Evolutionary conservation across 2,329 filamentous ascomycete species (phyloP), one percentile per base, ranked within the genome.

Genomic region (Didymella sp.): DNA sequence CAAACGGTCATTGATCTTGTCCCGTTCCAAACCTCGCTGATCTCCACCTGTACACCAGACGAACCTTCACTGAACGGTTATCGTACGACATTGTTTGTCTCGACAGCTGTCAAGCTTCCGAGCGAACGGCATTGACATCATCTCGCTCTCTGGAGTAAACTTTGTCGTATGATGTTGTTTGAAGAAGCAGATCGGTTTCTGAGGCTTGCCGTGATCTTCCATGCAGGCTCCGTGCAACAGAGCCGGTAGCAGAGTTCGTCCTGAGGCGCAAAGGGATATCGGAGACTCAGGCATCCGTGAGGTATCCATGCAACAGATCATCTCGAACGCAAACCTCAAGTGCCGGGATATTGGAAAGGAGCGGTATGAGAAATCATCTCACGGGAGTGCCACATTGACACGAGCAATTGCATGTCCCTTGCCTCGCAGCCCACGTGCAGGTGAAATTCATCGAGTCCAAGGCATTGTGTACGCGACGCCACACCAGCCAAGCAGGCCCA

Each of bases 121-220:
- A 43, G 4, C 21, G 45, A 45, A 56, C 51, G 58, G 52, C 62
- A 54, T 62, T 60, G 58, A 60, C 44, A 57, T 58, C 51, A 62
- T 58, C 57, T 60, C 55, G 53, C 50, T 37, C 52, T 58, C 67
- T 70, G 70, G 63, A 47, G 71, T 63, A 74, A 75, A 74, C 72
- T 68, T 68, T 62, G 71, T 73, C 69, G 72, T 74, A 73, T 64
- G 69, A 74, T 66, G 60, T 62, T 69, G 72, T 73, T 73, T 73
- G 69, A 71, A 66, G 59, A 51, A 40, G 58, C 21, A 49, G 24
- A 58, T 56, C 50, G 46, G 51, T 59, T 45, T 38, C 38, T 49
- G 48, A 57, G 48, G 54, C 48, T 44, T 22, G 21, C 31, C 30
- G 22, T 56, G 48, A 61, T 65, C 58, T 62, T 56, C 55, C 19